These are phyloP conservation scores for Trametes meyenii DNA, from an alignment of 768 basidiomycete species.

Conservation along the genomic window DNA sequence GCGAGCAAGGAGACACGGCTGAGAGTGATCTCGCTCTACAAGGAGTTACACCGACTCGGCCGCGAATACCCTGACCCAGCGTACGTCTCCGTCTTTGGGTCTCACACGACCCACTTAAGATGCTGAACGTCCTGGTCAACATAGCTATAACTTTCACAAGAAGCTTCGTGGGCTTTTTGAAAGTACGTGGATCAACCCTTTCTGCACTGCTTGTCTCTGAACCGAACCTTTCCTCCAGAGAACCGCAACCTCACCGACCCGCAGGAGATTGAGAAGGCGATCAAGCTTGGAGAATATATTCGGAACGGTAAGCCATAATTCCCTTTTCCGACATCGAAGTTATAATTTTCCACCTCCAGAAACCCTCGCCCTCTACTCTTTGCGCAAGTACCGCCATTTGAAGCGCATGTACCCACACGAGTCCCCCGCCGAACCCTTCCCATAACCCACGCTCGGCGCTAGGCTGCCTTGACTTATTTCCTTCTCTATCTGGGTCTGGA, in stretches of 20 bases:
- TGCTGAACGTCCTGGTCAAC: not conserved
- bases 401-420: constrained; percentile 63
- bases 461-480: no score
- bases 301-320: constrained; percentile 63
- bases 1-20: constrained; percentile 54
- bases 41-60: constrained; percentile 79
- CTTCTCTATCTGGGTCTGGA: not conserved
- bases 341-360: constrained; percentile 46
- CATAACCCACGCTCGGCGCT: constrained; percentile 1
- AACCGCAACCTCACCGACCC: constrained; percentile 66
- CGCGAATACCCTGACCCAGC: constrained; percentile 82
- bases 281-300: constrained; percentile 80
- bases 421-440: constrained; percentile 15
- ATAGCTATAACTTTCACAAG: constrained; percentile 77
- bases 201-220: not conserved
- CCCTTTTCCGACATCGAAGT: not conserved
- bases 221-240: constrained; percentile 44
- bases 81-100: constrained; percentile 45
- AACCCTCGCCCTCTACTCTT: constrained; percentile 78
- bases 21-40: constrained; percentile 75
- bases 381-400: constrained; percentile 82
- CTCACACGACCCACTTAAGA: constrained; percentile 5
- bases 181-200: constrained; percentile 47
- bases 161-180: constrained; percentile 73
- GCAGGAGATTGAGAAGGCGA: constrained; percentile 74